A percentile compares a stretch with the other conserved stretches of the same genome.
Conservation (phyloP, 1,139 yeast genomes). For the Geotrichum restrictum region DNA sequence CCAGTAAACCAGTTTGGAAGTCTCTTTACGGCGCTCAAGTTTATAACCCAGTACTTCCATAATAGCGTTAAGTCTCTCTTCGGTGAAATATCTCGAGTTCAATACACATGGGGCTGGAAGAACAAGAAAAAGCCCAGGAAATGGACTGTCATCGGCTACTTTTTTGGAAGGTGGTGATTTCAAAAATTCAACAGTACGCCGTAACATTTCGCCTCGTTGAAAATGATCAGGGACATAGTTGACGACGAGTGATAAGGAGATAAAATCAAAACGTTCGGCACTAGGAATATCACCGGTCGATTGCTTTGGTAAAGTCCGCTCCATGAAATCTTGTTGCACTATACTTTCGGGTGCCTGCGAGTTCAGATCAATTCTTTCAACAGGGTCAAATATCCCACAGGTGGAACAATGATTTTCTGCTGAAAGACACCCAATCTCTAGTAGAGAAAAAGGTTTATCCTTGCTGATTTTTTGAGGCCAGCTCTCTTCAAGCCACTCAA, state of each 20-base stretch:
- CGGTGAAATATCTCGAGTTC: constrained; percentile 75
- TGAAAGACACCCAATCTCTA: constrained; percentile 81
- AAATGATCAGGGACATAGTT: constrained; percentile 77
- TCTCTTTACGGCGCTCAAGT: constrained; percentile 48
- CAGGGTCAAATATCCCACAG: constrained; percentile 33
- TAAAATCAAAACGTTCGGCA: constrained; percentile 49
- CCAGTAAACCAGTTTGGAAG: constrained; percentile 78
- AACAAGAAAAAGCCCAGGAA: constrained; percentile 60
- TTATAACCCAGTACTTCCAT: constrained; percentile 59
- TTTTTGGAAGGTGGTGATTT: constrained; percentile 32
- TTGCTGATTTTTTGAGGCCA: constrained; percentile 13
- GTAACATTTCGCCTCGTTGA: constrained; percentile 74
- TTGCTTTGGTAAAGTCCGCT: constrained; percentile 56
- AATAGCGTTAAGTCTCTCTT: constrained; percentile 44
- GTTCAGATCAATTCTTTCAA: constrained; percentile 70
- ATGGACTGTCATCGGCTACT: constrained; percentile 20
- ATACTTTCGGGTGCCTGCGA: constrained; percentile 67
- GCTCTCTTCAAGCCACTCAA: constrained; percentile 57
- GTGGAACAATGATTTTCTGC: constrained; percentile 66
- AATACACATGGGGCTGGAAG: constrained; percentile 81
- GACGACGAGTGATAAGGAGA: constrained; percentile 81
- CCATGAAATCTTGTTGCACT: constrained; percentile 77
- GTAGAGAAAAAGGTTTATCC: constrained; percentile 40
- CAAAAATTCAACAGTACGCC: constrained; percentile 56
- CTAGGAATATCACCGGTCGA: constrained; percentile 39